Evolutionary conservation across 805 yeast species (phyloP).

Genomic region (Kodamaea laetipori): DNA sequence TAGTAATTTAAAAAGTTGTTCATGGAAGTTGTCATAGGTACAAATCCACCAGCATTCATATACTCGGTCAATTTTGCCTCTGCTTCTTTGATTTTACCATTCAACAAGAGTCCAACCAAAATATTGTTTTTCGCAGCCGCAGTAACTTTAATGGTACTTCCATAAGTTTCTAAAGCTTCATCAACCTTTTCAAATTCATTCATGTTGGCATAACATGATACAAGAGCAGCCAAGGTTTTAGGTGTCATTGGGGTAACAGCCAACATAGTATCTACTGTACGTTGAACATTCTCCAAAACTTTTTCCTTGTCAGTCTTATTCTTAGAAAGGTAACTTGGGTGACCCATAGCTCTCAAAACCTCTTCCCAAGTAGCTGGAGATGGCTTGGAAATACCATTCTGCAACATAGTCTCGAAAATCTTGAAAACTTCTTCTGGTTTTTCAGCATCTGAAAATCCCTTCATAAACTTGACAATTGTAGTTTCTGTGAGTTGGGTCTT

Average conservation of each 20-base stretch:
- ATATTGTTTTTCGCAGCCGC: constrained; percentile 46
- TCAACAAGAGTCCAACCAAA: constrained; percentile 45
- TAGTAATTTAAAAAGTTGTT: constrained; percentile 52
- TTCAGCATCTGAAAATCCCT: constrained; percentile 42
- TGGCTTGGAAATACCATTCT: constrained; percentile 40
- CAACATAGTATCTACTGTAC: constrained; percentile 32
- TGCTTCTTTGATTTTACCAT: constrained; percentile 46
- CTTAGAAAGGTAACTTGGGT: constrained; percentile 25
- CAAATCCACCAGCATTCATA: constrained; percentile 34
- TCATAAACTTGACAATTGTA: constrained; percentile 49
- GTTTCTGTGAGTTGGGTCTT: constrained; percentile 39
- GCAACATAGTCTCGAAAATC: constrained; percentile 53
- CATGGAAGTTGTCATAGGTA: constrained; percentile 51
- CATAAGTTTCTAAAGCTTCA: constrained; percentile 35
- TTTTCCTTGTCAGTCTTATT: constrained; percentile 26
- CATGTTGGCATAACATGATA: constrained; percentile 47
- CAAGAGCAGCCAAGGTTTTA: constrained; percentile 49
- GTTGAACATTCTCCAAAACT: constrained; percentile 16
- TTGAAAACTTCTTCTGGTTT: constrained; percentile 39
- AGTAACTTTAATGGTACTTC: constrained; percentile 31
- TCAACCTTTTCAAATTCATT: constrained; percentile 46
- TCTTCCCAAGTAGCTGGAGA: constrained; percentile 59
- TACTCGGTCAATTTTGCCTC: constrained; percentile 42
- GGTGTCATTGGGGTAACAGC: constrained; percentile 42
- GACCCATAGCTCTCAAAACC: constrained; percentile 52